Evolutionary conservation across 73 alveolate genomes (phyloP).

Genomic region (Uronychia setigera): DNA sequence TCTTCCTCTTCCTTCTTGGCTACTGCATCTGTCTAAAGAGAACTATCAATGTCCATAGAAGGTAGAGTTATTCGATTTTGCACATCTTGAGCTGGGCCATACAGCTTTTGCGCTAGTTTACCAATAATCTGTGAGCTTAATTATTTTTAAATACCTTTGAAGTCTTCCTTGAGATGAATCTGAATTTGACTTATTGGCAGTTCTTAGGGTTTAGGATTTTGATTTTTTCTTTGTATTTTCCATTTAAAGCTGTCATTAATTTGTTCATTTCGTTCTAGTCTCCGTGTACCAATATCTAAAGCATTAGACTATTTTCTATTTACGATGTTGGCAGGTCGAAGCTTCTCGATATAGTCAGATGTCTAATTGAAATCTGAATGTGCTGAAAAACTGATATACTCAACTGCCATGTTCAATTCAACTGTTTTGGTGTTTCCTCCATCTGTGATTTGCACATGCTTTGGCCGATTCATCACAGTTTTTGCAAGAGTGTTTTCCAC

Average conservation of each 20-base stretch:
- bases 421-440: conserved; percentile 54
- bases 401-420: conserved; percentile 86
- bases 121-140: conserved; percentile 61
- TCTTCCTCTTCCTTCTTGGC: conserved; percentile 36
- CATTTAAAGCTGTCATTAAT: conserved; percentile 73
- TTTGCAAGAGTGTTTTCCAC: conserved; percentile 97
- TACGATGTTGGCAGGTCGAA: conserved; percentile 94
- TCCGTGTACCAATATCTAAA: conserved; percentile 93
- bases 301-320: conserved; percentile 19
- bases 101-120: conserved; percentile 62
- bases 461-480: conserved; percentile 82
- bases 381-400: conserved; percentile 96
- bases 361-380: conserved; percentile 97
- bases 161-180: conserved; percentile 71
- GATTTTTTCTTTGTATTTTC: conserved; percentile 72
- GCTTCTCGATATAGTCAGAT: conserved; percentile 86
- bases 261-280: conserved; percentile 95
- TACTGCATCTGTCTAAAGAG: background rate
- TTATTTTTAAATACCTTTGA: conserved; percentile 28
- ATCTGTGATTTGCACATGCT: conserved; percentile 62
- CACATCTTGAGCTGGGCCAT: conserved; percentile 8
- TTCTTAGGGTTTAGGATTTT: conserved; percentile 85
- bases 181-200: conserved; percentile 76
- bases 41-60: conserved; percentile 4
- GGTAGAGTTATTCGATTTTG: too few relatives aligned